Base-by-base conservation (phyloP, 768 basidiomycete genomes). In the Lactarius deliciosus region DNA sequence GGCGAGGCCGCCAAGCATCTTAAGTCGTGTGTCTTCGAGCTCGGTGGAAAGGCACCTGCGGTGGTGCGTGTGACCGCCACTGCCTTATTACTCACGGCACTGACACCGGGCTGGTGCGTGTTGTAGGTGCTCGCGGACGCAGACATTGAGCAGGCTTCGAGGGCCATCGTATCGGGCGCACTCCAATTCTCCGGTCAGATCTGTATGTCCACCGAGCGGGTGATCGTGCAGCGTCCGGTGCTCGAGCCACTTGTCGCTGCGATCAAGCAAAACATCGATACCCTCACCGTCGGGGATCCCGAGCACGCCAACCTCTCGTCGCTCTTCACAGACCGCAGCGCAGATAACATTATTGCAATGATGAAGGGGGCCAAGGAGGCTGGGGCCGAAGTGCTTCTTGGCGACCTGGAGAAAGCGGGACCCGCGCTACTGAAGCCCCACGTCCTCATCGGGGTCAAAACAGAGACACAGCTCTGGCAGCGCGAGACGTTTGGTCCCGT, bases 401-500 rank as follows among this genome's bases (percentile, higher is more conserved):
- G 83, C 1, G 81, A 85, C 69, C 45, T 81, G 43, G 69, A 70
- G 56, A 73, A 76, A 40, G 67, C 80, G 3, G 79, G 79, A 1
- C 60, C 56, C 0, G 74, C 80, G 7, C 72, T 83, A 18, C 75
- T 85, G 32, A 79, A 80, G 59, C 85, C 85, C 25, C 85, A 86
- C 73, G 66, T 87, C 34, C 65, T 86, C 18, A 73, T 70, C 22
- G 79, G 77, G n/a, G 81, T 84, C 53, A 81, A 76, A 64, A 80
- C 79, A 0, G 84, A 80, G 9, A 85, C 83, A 79, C 71, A 76
- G 34, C 64, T 84, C 15, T 87, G 85, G 85, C 79, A 85, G 28
- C 72, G 79, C 36, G 89, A 90, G 74, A 81, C 82, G 1, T 89
- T 89, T 73, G 86, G 86, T 0, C 87, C 85, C 59, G 82, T 86